Conservation (phyloP, 352 stramenopile species). For the Globisporangium acanthophoron region DNA sequence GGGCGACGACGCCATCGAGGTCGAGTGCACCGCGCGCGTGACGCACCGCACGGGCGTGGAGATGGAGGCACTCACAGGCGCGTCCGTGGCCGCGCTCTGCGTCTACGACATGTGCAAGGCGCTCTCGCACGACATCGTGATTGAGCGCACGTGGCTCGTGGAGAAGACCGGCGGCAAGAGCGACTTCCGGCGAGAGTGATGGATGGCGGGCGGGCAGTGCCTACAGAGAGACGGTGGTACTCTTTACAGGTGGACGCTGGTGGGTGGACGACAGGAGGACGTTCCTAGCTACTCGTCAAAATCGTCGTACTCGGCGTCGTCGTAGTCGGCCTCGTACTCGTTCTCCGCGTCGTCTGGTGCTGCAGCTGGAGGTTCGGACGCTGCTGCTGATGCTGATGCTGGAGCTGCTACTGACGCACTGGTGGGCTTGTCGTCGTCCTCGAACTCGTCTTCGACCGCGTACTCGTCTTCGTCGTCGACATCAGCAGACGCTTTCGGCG, state of each 20-base stretch:
- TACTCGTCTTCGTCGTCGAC: constrained; percentile 40
- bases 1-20: constrained; percentile 49
- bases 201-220: not conserved
- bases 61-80: constrained; percentile 95
- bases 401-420: not conserved
- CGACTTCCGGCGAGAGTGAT: constrained; percentile 38
- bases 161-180: constrained; percentile 91
- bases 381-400: not conserved
- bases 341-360: constrained; percentile 14
- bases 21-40: constrained; percentile 87
- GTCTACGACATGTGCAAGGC: constrained; percentile 99
- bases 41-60: constrained; percentile 94
- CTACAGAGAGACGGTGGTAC: not conserved
- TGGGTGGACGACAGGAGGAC: not conserved
- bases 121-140: constrained; percentile 75
- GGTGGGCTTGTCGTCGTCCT: constrained; percentile 20
- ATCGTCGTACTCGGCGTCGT: constrained; percentile 55
- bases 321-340: constrained; percentile 30
- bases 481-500: constrained; percentile 17
- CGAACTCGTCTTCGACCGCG: constrained; percentile 38
- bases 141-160: constrained; percentile 87
- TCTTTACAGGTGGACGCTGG: not conserved
- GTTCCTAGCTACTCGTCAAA: constrained; percentile 34
- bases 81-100: constrained; percentile 91
- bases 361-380: not conserved